Evolutionary conservation across 192 early-diverging fungal species (phyloP).

Genomic region (Coemansia asiatica): DNA sequence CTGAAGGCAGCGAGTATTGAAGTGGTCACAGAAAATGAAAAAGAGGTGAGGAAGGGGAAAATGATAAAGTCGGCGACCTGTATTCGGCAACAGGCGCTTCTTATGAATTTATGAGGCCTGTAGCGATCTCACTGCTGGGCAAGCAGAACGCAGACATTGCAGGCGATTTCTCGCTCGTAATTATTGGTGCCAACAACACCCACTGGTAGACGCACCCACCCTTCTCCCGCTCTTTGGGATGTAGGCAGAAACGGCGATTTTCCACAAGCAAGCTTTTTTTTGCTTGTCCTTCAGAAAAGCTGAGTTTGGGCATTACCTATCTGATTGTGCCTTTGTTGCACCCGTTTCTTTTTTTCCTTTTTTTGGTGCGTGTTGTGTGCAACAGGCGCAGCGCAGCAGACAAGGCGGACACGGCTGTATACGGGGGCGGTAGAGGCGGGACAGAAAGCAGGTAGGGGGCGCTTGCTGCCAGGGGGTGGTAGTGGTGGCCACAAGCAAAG

Average conservation of each 20-base stretch:
- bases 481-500: no score
- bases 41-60: background rate
- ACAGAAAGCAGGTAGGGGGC: background rate
- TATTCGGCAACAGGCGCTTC: constrained; percentile 1
- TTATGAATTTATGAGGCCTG: constrained; percentile 8
- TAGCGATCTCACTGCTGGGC: background rate
- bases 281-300: background rate
- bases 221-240: background rate
- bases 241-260: background rate
- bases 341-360: background rate
- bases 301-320: background rate
- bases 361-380: background rate
- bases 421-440: background rate
- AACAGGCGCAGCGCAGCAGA: background rate
- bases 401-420: background rate
- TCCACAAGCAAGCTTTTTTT: background rate
- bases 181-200: constrained; percentile 2
- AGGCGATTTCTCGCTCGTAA: background rate
- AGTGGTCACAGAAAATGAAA: background rate
- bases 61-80: background rate
- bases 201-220: constrained; percentile 1
- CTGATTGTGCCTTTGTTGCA: background rate
- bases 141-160: background rate
- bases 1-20: background rate
- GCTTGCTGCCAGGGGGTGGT: background rate